phyloP scores from a whole-genome alignment of 2,329 filamentous ascomycete species.

The Coleophoma cylindrospora region DNA sequence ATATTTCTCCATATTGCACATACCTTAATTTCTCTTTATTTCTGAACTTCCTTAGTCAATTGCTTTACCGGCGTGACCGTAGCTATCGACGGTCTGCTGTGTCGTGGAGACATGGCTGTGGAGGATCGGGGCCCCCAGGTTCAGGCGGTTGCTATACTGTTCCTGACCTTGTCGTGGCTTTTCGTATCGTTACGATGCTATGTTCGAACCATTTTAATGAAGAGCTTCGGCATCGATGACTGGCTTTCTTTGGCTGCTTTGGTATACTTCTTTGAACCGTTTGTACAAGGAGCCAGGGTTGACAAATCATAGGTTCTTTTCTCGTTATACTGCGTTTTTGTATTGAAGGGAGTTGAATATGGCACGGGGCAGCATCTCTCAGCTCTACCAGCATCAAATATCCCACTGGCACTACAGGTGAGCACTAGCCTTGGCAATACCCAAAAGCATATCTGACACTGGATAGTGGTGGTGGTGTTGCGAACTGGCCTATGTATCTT shows the following conservation, averaged over 20 bases:
- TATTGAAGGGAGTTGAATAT: constrained; percentile 12
- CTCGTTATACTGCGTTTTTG: constrained; percentile 10
- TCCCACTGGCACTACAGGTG: constrained; percentile 13
- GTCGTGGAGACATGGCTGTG: constrained; percentile 4
- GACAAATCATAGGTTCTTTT: constrained; percentile 10
- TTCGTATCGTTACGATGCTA: constrained; percentile 37
- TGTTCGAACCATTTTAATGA: constrained; percentile 37
- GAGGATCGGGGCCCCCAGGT: constrained; percentile 14
- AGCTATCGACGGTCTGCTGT: too few species aligned
- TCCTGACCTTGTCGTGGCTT: constrained; percentile 31
- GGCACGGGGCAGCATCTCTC: constrained; percentile 14
- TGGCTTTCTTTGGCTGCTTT: constrained; percentile 40
- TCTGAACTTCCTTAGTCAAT: too few species aligned
- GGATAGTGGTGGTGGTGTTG: constrained; percentile 18
- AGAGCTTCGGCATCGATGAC: constrained; percentile 39
- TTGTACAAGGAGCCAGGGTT: not conserved
- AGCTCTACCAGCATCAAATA: constrained; percentile 3
- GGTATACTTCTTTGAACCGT: constrained; percentile 23
- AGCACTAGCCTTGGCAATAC: not conserved
- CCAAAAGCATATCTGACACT: not conserved
- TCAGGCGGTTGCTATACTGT: constrained; percentile 16
- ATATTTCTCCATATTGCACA: too few species aligned
- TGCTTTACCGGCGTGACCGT: too few species aligned
- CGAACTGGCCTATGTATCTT: constrained; percentile 32
- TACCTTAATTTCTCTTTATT: too few species aligned